A percentile compares a stretch with the other conserved stretches of the same genome.
Conservation (phyloP, 2,329 filamentous ascomycete species). For the Xylaria polymorpha region DNA sequence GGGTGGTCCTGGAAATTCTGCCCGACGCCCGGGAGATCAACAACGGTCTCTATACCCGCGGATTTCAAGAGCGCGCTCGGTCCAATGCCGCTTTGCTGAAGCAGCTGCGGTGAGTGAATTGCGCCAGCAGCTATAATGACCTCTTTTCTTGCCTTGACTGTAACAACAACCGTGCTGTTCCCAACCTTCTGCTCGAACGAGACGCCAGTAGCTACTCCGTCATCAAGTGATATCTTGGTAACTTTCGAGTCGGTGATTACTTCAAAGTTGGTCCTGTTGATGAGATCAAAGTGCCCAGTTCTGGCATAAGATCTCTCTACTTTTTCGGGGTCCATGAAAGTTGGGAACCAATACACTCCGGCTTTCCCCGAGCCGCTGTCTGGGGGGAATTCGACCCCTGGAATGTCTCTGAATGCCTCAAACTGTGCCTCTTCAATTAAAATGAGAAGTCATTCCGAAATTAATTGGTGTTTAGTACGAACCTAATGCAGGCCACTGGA, state of each 20-base stretch:
- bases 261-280: conserved; percentile 50
- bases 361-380: conserved; percentile 56
- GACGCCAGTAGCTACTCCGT: conserved; percentile 48
- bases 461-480: neutral
- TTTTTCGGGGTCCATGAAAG: conserved; percentile 54
- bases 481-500: conserved; percentile 53
- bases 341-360: conserved; percentile 57
- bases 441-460: conserved; percentile 1
- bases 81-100: conserved; percentile 55
- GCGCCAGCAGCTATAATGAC: conserved; percentile 58
- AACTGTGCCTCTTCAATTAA: conserved; percentile 45
- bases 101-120: conserved; percentile 54
- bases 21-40: conserved; percentile 61
- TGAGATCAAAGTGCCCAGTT: conserved; percentile 52
- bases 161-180: conserved; percentile 39
- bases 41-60: conserved; percentile 55
- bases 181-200: conserved; percentile 42
- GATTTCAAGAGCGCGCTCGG: conserved; percentile 56
- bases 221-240: conserved; percentile 47
- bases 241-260: conserved; percentile 50
- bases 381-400: conserved; percentile 53
- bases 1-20: conserved; percentile 62
- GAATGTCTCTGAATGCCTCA: conserved; percentile 54
- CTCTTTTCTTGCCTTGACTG: conserved; percentile 52
- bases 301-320: conserved; percentile 55